Percentiles rank a stretch among this genome's conserved stretches.
These are phyloP conservation scores for Myriangium duriaei DNA, from an alignment of 2,329 filamentous ascomycete species.

Conservation along the genomic window DNA sequence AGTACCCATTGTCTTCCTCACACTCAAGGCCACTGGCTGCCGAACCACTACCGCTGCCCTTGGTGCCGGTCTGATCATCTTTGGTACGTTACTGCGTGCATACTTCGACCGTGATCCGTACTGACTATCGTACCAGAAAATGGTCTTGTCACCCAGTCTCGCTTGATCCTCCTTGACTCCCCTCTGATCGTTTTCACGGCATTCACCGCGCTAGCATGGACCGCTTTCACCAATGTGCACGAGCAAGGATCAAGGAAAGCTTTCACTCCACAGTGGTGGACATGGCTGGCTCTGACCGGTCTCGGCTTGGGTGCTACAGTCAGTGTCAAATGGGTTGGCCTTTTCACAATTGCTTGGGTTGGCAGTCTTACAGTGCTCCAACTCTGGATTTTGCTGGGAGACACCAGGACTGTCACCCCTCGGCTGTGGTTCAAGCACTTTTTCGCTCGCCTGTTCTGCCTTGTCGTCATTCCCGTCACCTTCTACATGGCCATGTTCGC, in stretches of 20 bases:
- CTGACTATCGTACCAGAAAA: slow-evolving; percentile 59
- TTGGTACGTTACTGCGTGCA: no score
- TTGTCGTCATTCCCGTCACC: slow-evolving; percentile 74
- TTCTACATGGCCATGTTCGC: slow-evolving; percentile 98
- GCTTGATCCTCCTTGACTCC: slow-evolving; percentile 89
- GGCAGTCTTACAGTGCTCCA: slow-evolving; percentile 81
- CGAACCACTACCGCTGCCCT: slow-evolving; percentile 73
- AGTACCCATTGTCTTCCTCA: slow-evolving; percentile 87
- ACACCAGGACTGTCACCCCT: slow-evolving; percentile 78
- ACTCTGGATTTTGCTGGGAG: slow-evolving; percentile 88
- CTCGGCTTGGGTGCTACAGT: slow-evolving; percentile 77
- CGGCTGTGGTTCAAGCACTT: slow-evolving; percentile 90
- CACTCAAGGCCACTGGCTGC: slow-evolving; percentile 80
- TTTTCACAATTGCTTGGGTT: slow-evolving; percentile 98
- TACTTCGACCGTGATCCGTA: no score
- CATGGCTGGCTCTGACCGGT: slow-evolving; percentile 83
- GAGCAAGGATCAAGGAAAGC: slow-evolving; percentile 82
- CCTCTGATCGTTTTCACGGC: slow-evolving; percentile 89
- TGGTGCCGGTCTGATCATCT: slow-evolving; percentile 77
- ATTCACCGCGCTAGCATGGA: slow-evolving; percentile 79
- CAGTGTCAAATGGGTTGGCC: slow-evolving; percentile 97
- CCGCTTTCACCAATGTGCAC: slow-evolving; percentile 91
- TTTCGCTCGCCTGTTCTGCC: slow-evolving; percentile 76
- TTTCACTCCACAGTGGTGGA: slow-evolving; percentile 90
- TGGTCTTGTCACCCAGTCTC: slow-evolving; percentile 85